phyloP scores from a whole-genome alignment of 345 rosid genomes.

The Eucalyptus pumila region DNA sequence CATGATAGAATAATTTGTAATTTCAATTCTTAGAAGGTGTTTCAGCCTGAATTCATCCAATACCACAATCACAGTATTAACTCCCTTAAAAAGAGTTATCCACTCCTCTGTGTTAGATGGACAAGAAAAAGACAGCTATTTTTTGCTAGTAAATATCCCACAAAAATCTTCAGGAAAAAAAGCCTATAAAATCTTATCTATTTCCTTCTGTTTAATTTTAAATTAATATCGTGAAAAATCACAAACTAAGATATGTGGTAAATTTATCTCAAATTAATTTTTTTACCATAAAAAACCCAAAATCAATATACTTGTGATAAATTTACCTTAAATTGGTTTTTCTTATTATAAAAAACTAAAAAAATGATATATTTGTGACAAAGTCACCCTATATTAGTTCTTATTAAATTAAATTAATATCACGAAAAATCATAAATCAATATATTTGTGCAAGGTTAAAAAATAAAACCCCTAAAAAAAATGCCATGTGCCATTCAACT shows the following conservation, averaged over 20 bases:
- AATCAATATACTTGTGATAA: no score
- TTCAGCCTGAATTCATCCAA: neutral
- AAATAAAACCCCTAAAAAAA: fast-evolving
- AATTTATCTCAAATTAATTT: no score
- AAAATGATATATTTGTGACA: fast-evolving
- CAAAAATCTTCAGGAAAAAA: no score
- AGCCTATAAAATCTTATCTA: fast-evolving
- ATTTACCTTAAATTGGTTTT: fast-evolving
- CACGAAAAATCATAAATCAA: no score
- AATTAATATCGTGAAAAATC: fast-evolving
- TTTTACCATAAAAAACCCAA: fast-evolving
- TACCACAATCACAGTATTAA: neutral
- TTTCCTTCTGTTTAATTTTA: neutral
- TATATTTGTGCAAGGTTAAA: no score
- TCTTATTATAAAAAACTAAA: no score
- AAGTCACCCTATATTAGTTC: fast-evolving
- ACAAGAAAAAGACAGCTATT: neutral
- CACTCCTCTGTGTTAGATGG: neutral
- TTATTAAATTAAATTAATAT: no score
- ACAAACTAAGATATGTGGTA: fast-evolving
- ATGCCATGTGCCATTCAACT: no score
- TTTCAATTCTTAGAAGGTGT: neutral
- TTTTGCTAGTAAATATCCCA: neutral
- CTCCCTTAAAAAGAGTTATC: neutral
- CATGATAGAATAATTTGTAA: neutral